Base-by-base conservation (phyloP, 2,329 filamentous ascomycete genomes). In the Hirsutella rhossiliensis region DNA sequence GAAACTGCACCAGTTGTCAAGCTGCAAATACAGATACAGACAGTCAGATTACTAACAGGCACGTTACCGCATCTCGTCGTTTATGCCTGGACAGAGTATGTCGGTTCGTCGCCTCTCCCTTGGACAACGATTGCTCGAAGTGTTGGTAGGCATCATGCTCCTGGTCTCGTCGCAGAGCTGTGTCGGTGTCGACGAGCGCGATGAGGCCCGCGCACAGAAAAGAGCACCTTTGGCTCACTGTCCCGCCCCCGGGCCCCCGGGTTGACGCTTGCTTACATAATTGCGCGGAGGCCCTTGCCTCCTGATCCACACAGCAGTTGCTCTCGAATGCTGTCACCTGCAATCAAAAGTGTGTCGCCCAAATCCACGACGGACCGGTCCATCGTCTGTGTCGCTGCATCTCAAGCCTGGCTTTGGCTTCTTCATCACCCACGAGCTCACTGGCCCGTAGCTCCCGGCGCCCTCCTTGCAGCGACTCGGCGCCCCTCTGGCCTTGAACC, bases 321-420 rank as follows among this genome's bases (percentile, higher is more conserved):
- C 48, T 52, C 52, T 53, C 53, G 53, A 54, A 54, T 52, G 52
- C 48, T 54, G 55, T 52, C 55, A 59, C 59, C 52, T 51, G 54
- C 55, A 61, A 43, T 40, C 42, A 44, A 47, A 44, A 42, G 37
- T 40, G 42, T 42, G 42, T 12, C 45, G 19, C 28, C 43, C 18
- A 23, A 30, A 32, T 17, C 31, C 42, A 23, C 42, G 19, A 34
- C 38, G 7, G 17, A 11, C 7, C 38, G 19, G 30, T 20, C 40
- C 18, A 31, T 32, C 19, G 13, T 20, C 41, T 17, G 30, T 34
- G 38, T 38, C 37, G 4, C 19, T 6, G 29, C 43, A 23, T 31
- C 40, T 11, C 11, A 18, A 17, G 15, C 34, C 17, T n/a, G 38
- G 18, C 34, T 41, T 30, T 38, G 27, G 32, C 27, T 31, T 13